These are phyloP conservation scores for Arachis monticola DNA, from an alignment of 331 rosid species.

Conservation along the genomic window DNA sequence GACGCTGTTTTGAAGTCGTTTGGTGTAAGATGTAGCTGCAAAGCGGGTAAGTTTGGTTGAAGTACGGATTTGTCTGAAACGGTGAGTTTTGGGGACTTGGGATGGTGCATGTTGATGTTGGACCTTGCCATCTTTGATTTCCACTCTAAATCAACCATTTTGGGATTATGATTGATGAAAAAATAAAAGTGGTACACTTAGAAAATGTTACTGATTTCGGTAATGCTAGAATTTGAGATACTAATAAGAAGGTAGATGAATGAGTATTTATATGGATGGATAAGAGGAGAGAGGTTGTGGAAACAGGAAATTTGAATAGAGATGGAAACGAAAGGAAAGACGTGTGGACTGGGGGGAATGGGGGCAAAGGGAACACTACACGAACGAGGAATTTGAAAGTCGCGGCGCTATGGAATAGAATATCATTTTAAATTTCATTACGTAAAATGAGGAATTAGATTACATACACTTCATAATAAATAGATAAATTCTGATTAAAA, in stretches of 20 bases:
- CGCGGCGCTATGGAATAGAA: slow-evolving; percentile 31
- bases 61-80: slow-evolving; percentile 48
- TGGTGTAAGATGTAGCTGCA: slow-evolving; percentile 45
- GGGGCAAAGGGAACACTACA: slow-evolving; percentile 13
- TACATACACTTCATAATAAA: background rate
- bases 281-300: background rate
- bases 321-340: slow-evolving; percentile 36
- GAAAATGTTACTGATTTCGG: background rate
- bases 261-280: slow-evolving; percentile 58
- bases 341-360: slow-evolving; percentile 67
- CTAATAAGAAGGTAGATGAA: background rate
- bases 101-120: slow-evolving; percentile 40
- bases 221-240: slow-evolving; percentile 11
- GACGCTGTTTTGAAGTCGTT: slow-evolving; percentile 64
- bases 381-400: slow-evolving; percentile 48
- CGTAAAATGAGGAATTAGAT: background rate
- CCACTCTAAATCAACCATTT: slow-evolving; percentile 84
- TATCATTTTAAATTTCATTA: slow-evolving; percentile 2
- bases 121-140: slow-evolving; percentile 64
- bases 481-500: background rate
- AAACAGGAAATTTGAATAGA: slow-evolving; percentile 17
- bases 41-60: slow-evolving; percentile 38
- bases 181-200: background rate
- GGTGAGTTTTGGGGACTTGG: slow-evolving; percentile 67
- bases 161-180: background rate